phyloP scores from a whole-genome alignment of 2,329 filamentous ascomycete species.

The Ophiocordyceps sinensis region DNA sequence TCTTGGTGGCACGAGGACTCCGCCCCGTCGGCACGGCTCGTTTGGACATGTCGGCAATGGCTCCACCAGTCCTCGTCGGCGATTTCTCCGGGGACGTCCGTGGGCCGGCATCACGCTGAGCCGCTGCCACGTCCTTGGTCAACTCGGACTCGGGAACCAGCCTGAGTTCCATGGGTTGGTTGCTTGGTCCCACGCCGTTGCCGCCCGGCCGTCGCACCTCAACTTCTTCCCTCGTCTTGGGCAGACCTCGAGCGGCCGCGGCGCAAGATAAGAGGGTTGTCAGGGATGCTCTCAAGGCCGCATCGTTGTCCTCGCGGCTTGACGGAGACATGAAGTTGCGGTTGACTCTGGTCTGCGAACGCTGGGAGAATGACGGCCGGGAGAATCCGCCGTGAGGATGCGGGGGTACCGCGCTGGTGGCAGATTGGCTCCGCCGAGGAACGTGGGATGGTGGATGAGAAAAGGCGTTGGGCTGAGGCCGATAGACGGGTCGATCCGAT shows the following conservation, averaged over 20 bases:
- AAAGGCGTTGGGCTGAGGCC: constrained; percentile 84
- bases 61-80: constrained; percentile 8
- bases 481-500: constrained; percentile 46
- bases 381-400: constrained; percentile 36
- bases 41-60: constrained; percentile 30
- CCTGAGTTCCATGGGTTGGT: constrained; percentile 42
- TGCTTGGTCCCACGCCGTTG: constrained; percentile 27
- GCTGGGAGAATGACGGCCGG: constrained; percentile 32
- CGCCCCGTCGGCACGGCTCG: constrained; percentile 27
- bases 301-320: constrained; percentile 73
- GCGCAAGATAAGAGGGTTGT: constrained; percentile 92
- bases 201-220: constrained; percentile 19
- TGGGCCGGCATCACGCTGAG: constrained; percentile 9
- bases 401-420: constrained; percentile 31
- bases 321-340: constrained; percentile 58
- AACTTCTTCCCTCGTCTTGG: constrained; percentile 44
- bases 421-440: constrained; percentile 33
- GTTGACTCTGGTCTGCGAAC: constrained; percentile 30
- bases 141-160: constrained; percentile 48
- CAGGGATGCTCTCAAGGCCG: constrained; percentile 80
- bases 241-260: constrained; percentile 69
- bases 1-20: constrained; percentile 36
- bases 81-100: constrained; percentile 16
- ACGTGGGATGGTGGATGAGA: constrained; percentile 57
- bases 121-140: constrained; percentile 19